Base-by-base conservation (phyloP, 192 early-diverging fungal genomes). In the Thamnidium elegans region DNA sequence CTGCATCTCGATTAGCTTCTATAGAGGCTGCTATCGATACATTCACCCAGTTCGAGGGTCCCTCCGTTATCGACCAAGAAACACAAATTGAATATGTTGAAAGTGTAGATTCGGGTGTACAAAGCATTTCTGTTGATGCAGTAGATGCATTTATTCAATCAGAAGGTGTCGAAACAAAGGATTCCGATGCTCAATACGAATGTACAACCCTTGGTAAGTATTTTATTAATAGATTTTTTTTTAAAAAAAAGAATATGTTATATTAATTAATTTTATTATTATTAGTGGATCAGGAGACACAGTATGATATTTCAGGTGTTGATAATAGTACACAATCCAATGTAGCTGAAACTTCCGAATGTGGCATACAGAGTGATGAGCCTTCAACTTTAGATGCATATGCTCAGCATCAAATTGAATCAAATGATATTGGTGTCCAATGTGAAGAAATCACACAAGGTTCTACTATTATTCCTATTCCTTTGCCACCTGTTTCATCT, bases 1-100 rank as follows among this genome's bases (percentile, higher is more conserved):
- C 58, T 10, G 52, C 58, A 21, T 53, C 74, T 58, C 70, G 63
- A 65, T 62, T 46, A 65, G 53, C 51, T 55, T 62, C 63, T 15
- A 53, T 50, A 51, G 55, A 56, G n/a, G 67, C 14, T 21, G 45
- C 32, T 3, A 7, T 51, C n/a, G n/a, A n/a, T n/a, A n/a, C n/a
- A n/a, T n/a, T n/a, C n/a, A n/a, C n/a, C n/a, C n/a, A n/a, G n/a
- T n/a, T n/a, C n/a, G n/a, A n/a, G n/a, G n/a, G n/a, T n/a, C n/a
- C n/a, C n/a, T n/a, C n/a, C n/a, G n/a, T n/a, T n/a, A n/a, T n/a
- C 32, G 36, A 31, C 11, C 53, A 44, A 36, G 26, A 23, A 13
- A 45, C 20, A 13, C 44, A 55, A 19, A 54, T 53, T 14, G 66
- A 20, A 43, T 45, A 46, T 61, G 63, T 67, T 39, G 65, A 32